Evolutionary conservation across 2,329 filamentous ascomycete genomes (phyloP), one percentile per base, ranked within the genome.

Genomic region (Mycosphaerella sp.): DNA sequence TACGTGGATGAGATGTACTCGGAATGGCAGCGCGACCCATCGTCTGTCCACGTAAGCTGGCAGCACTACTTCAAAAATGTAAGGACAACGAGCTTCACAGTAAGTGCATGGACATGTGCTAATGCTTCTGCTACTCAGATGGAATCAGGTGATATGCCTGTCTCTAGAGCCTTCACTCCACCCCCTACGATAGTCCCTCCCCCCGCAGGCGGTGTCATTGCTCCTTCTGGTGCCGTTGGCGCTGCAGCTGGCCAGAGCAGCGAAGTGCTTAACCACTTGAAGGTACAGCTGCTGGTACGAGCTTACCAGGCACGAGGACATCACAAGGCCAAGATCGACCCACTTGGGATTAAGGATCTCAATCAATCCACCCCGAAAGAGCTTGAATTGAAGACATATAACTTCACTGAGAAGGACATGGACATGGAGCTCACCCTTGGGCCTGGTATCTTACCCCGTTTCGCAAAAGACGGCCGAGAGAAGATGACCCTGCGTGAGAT

Each of bases 1-100:
- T 98, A 98, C 76, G 89, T 98, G 70, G 93, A 98, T 72, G 93
- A 96, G 78, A 98, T 98, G 93, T 98, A 98, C 74, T 78, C 96
- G 76, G 84, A 90, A 70, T 98, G 93, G 93, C 95, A 91, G 75
- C 79, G 87, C 59, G 89, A 98, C 65, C 90, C 93, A 46, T 80
- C 83, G 65, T 95, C 88, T 68, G 93, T 98, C 53, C 93, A 98
- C 73, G 80, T 95, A 65, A 98, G 93, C 70, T 98, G 93, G 93
- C 91, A 95, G 76, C 85, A 94, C 69, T 98, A 98, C 80, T 98
- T 98, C 81, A 88, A 85, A 76, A 98, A 98, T 76, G 30, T 34
- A n/a, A 34, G 30, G 10, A 34, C 30, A 34, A 1, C 10, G 30
- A 34, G 30, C 2, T 34, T 6, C 10, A n/a, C 30, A 34, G 30